These are phyloP conservation scores for Melaleuca alternifolia DNA, from an alignment of 345 rosid species.

Conservation along the genomic window DNA sequence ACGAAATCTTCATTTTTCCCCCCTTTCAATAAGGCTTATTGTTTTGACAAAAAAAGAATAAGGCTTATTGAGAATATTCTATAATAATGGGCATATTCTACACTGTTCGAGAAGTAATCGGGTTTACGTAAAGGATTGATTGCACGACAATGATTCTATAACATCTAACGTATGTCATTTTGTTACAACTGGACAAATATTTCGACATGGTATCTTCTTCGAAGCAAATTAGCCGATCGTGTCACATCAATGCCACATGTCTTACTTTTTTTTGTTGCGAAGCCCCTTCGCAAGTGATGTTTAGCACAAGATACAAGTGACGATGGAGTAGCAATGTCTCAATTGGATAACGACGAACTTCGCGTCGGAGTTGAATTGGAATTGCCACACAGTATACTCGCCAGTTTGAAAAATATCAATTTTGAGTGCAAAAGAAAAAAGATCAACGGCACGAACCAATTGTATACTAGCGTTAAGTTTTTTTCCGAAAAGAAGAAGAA, in stretches of 20 bases:
- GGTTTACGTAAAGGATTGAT: neutral
- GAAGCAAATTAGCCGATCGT: neutral
- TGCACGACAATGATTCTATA: neutral
- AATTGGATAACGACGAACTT: neutral
- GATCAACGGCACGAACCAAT: neutral
- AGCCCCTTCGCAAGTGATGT: neutral
- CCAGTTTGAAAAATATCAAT: neutral
- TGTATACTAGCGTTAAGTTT: neutral
- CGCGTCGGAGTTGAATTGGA: neutral
- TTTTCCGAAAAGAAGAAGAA: too few relatives aligned
- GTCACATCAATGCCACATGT: neutral
- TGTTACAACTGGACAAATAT: neutral
- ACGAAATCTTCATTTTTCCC: neutral
- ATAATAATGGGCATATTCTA: neutral
- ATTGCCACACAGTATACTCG: neutral
- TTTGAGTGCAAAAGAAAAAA: neutral
- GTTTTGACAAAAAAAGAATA: too few relatives aligned
- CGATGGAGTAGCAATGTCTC: neutral
- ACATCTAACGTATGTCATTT: neutral
- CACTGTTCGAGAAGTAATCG: neutral
- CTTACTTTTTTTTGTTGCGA: neutral
- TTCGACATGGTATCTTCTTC: neutral
- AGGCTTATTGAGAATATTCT: neutral
- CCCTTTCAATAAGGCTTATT: neutral
- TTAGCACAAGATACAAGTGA: neutral